Conservation (phyloP, 495 filamentous ascomycete genomes). For the Ramalina peruviana region DNA sequence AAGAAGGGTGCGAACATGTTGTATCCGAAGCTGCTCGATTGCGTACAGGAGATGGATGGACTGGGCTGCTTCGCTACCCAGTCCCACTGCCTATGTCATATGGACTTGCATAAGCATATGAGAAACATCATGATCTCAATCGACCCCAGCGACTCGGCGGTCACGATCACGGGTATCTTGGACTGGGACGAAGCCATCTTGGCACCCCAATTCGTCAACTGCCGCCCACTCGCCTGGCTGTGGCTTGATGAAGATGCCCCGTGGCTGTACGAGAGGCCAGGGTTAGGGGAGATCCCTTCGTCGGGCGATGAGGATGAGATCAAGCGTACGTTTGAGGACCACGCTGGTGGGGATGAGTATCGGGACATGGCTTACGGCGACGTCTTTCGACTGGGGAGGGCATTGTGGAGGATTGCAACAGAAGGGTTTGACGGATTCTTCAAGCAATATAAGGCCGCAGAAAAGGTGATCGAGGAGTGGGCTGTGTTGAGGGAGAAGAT, state of each 20-base stretch:
- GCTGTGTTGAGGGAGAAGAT: too few relatives aligned
- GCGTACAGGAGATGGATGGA: conserved; percentile 3
- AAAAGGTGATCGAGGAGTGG: too few relatives aligned
- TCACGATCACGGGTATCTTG: conserved; percentile 20
- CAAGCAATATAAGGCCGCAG: neutral
- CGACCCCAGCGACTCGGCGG: neutral
- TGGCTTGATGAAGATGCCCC: conserved; percentile 15
- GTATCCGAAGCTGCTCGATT: conserved; percentile 1
- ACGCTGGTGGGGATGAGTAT: conserved; percentile 14
- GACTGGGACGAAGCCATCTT: conserved; percentile 29
- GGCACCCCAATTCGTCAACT: conserved; percentile 23
- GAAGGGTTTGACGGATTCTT: neutral
- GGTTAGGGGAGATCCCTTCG: conserved; percentile 9
- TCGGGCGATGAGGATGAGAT: conserved; percentile 15
- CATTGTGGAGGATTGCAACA: conserved; percentile 1
- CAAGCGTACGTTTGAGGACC: conserved; percentile 22
- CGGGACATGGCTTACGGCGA: conserved; percentile 15
- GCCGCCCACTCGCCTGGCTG: conserved; percentile 25
- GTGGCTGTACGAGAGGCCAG: conserved; percentile 8
- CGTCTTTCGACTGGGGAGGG: conserved; percentile 15
- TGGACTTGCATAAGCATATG: conserved; percentile 18
- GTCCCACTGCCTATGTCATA: conserved; percentile 20
- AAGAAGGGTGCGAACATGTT: too few relatives aligned
- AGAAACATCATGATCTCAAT: conserved; percentile 24
- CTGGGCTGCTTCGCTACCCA: conserved; percentile 2